phyloP scores from a whole-genome alignment of 1,139 yeast species.

The Groenewaldozyma sp. region DNA sequence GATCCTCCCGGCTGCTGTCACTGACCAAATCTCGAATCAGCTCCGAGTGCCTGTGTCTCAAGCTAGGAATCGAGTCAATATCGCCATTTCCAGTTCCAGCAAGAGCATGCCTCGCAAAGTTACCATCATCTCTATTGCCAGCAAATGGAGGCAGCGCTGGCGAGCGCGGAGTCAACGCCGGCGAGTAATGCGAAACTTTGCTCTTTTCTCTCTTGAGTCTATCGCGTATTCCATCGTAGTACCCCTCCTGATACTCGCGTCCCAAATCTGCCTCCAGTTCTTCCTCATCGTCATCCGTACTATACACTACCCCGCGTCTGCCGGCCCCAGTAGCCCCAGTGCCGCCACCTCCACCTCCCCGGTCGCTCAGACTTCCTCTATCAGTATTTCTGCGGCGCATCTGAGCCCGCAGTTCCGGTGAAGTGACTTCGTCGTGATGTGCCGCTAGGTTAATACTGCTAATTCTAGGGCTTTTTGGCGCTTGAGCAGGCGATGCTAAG shows the following conservation, averaged over 20 bases:
- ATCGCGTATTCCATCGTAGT: constrained; percentile 53
- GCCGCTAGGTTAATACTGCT: neutral
- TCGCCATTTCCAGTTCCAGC: neutral
- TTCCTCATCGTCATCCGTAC: constrained; percentile 66
- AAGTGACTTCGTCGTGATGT: neutral
- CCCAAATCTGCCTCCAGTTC: constrained; percentile 51
- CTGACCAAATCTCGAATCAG: constrained; percentile 13
- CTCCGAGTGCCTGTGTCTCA: constrained; percentile 14
- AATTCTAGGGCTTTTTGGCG: neutral
- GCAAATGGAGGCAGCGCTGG: neutral
- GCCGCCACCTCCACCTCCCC: constrained; percentile 1
- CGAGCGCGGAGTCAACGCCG: constrained; percentile 1
- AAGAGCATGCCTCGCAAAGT: neutral
- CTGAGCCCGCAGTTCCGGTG: neutral
- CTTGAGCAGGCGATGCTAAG: too few species aligned
- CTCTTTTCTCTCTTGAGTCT: constrained; percentile 19
- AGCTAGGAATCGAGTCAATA: constrained; percentile 3
- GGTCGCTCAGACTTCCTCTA: constrained; percentile 1
- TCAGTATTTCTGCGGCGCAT: neutral
- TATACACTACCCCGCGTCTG: constrained; percentile 5
- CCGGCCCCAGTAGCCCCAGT: neutral
- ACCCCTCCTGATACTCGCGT: constrained; percentile 62
- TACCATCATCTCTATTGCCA: neutral
- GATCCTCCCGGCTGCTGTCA: constrained; percentile 11
- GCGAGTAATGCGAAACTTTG: neutral